Evolutionary conservation across 2,329 filamentous ascomycete genomes (phyloP).

Genomic region (Tolypocladium nubicola): DNA sequence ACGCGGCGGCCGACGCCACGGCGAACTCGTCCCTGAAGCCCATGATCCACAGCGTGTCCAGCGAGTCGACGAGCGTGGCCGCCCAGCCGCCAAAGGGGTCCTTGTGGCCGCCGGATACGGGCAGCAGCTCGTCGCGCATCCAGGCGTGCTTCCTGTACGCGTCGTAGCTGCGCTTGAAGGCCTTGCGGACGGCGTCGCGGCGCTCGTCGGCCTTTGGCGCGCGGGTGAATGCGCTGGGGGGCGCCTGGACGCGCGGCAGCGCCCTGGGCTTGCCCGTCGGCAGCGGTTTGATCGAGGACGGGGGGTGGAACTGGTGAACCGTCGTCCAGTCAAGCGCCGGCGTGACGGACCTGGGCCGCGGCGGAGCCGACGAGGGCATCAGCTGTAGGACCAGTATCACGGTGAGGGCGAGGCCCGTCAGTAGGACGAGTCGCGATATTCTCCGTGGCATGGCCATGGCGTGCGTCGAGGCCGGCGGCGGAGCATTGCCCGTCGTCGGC

Average conservation of each 20-base stretch:
- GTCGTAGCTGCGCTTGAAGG: constrained; percentile 34
- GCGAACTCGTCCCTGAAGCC: constrained; percentile 45
- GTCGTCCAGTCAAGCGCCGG: constrained; percentile 21
- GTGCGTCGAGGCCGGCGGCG: not conserved
- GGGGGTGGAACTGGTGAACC: constrained; percentile 15
- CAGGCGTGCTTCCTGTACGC: constrained; percentile 43
- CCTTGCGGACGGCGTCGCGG: constrained; percentile 26
- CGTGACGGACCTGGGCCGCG: constrained; percentile 9
- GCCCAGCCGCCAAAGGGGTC: constrained; percentile 45
- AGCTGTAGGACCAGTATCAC: constrained; percentile 13
- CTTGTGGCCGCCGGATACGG: constrained; percentile 33
- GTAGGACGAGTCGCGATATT: constrained; percentile 10
- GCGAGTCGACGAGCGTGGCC: constrained; percentile 47
- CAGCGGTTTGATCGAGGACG: constrained; percentile 18
- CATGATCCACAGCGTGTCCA: constrained; percentile 57
- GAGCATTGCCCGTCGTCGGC: not conserved
- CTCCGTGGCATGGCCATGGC: constrained; percentile 13
- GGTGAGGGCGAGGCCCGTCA: constrained; percentile 9
- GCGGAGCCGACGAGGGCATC: constrained; percentile 3
- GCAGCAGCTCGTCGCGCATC: constrained; percentile 41
- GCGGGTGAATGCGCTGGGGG: constrained; percentile 9
- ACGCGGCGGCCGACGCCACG: constrained; percentile 38
- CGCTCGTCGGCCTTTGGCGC: constrained; percentile 13
- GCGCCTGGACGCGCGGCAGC: constrained; percentile 21
- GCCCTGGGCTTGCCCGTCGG: constrained; percentile 13